Conservation (phyloP, 208 protist species). For the Leishmania tarentolae region DNA sequence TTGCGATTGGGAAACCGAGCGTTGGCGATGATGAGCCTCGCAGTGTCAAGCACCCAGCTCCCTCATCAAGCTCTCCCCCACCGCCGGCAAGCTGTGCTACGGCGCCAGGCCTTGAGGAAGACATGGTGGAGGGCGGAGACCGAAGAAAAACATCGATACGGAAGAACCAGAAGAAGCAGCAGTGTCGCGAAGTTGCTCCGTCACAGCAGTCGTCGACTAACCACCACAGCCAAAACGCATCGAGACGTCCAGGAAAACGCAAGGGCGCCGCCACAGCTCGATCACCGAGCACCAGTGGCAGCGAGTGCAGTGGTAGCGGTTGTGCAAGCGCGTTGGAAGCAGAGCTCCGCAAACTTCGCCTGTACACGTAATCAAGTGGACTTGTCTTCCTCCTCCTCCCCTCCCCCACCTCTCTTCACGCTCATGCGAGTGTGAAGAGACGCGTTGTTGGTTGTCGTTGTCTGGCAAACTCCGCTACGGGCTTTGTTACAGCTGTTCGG, state of each 20-base stretch:
- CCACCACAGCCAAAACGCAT: neutral
- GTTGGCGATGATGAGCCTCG: neutral
- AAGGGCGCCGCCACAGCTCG: neutral
- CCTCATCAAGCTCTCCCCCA: neutral
- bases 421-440: neutral
- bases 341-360: slow-evolving; percentile 25
- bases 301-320: slow-evolving; percentile 13
- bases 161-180: neutral
- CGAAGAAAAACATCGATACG: neutral
- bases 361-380: neutral
- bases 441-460: neutral
- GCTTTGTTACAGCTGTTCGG: neutral
- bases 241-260: neutral
- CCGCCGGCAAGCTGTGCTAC: neutral
- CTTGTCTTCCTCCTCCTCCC: neutral
- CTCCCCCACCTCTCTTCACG: neutral
- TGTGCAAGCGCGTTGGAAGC: slow-evolving; percentile 11
- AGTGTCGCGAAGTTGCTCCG: too few relatives aligned
- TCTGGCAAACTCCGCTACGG: neutral
- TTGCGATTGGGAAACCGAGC: neutral
- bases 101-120: neutral
- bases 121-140: neutral
- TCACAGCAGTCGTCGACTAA: neutral
- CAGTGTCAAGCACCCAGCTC: neutral
- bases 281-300: slow-evolving; percentile 16